A percentile compares a stretch with the other conserved stretches of the same genome.
phyloP scores from a whole-genome alignment of 306 rosid genomes.

The Herpetospermum pedunculosum region DNA sequence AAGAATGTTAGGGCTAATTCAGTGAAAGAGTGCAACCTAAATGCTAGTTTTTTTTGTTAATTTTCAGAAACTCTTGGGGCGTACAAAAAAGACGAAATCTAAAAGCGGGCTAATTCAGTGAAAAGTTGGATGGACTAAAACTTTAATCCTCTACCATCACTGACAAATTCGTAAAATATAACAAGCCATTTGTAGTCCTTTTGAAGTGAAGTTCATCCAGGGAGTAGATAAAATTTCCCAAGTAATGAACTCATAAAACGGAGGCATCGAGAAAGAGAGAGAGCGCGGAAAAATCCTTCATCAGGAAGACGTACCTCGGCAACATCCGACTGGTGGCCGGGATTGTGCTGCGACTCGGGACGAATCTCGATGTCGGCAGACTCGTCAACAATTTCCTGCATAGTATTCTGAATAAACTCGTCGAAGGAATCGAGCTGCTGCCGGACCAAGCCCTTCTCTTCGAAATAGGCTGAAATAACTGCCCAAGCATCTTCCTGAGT shows the following conservation, averaged over 20 bases:
- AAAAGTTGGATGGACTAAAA: not conserved
- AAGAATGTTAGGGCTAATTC: not conserved
- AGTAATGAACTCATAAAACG: not conserved
- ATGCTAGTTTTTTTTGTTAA: not conserved
- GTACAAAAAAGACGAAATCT: not conserved
- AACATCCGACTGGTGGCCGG: conserved; percentile 81
- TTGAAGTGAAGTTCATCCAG: not conserved
- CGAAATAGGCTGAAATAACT: conserved; percentile 89
- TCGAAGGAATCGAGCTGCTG: conserved; percentile 96
- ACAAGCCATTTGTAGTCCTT: not conserved
- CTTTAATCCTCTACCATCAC: not conserved
- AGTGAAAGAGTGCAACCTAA: too few species aligned
- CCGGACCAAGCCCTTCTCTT: conserved; percentile 85
- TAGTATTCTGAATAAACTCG: conserved; percentile 88
- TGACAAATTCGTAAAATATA: not conserved
- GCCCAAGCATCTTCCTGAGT: conserved; percentile 99
- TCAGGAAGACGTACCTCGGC: conserved; percentile 44
- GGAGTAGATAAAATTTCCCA: not conserved
- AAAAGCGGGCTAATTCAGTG: not conserved
- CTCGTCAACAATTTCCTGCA: conserved; percentile 97
- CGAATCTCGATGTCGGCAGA: conserved; percentile 93
- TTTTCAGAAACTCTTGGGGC: too few species aligned
- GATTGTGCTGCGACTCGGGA: conserved; percentile 92
- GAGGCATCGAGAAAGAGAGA: not conserved
- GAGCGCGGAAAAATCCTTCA: not conserved